Percentiles rank a stretch among this genome's conserved stretches.
Evolutionary conservation across 495 filamentous ascomycete species (phyloP).

Genomic region (Collariella sp.): DNA sequence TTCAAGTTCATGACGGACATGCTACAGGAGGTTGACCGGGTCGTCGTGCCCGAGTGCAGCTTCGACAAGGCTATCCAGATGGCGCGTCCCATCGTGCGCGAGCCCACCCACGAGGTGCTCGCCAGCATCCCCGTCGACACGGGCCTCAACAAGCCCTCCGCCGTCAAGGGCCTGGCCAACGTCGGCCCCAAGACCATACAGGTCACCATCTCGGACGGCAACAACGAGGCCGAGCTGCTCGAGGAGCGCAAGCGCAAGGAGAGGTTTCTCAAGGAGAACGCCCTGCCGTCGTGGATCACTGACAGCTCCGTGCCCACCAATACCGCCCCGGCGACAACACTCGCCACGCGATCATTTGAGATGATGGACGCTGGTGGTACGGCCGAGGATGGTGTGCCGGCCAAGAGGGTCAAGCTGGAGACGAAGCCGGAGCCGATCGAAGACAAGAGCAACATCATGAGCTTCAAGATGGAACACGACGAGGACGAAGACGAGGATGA

Average conservation of each 20-base stretch:
- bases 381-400: conserved; percentile 35
- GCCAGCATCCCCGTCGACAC: conserved; percentile 43
- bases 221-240: conserved; percentile 65
- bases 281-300: conserved; percentile 81
- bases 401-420: conserved; percentile 50
- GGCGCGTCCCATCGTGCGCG: conserved; percentile 52
- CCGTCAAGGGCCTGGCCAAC: conserved; percentile 62
- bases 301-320: conserved; percentile 63
- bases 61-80: conserved; percentile 67
- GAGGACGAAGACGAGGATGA: conserved; percentile 47
- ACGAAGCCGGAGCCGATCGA: conserved; percentile 28
- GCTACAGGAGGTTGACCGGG: conserved; percentile 75
- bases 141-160: conserved; percentile 45
- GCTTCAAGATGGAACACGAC: conserved; percentile 41
- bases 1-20: conserved; percentile 76
- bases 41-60: conserved; percentile 74
- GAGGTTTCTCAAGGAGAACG: conserved; percentile 70
- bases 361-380: conserved; percentile 4
- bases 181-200: conserved; percentile 63
- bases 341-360: neutral
- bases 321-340: neutral
- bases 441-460: conserved; percentile 39
- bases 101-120: conserved; percentile 52
- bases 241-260: conserved; percentile 67
- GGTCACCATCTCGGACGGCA: conserved; percentile 65